These are phyloP conservation scores for Cyberlindnera petersonii DNA, from an alignment of 805 yeast genomes.

Conservation along the genomic window DNA sequence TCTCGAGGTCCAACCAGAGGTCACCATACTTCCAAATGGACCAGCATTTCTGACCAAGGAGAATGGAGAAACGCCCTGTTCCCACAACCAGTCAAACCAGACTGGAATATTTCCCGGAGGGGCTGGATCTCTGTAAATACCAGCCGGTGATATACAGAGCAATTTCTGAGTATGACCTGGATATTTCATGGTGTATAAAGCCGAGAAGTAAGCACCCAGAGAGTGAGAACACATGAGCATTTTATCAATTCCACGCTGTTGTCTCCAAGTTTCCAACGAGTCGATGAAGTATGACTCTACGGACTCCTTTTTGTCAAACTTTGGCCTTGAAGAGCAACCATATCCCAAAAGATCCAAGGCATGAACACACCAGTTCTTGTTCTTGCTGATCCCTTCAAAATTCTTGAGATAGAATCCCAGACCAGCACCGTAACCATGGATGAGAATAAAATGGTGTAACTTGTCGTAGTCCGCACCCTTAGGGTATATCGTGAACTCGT, in stretches of 20 bases:
- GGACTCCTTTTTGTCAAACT: conserved; percentile 38
- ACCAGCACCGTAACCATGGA: conserved; percentile 97
- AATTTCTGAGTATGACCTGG: conserved; percentile 63
- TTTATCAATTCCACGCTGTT: conserved; percentile 40
- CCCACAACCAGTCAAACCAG: conserved; percentile 85
- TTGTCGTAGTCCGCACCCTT: conserved; percentile 32
- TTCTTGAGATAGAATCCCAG: conserved; percentile 80
- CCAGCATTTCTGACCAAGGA: conserved; percentile 72
- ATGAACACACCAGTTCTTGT: conserved; percentile 64
- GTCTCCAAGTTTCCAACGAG: conserved; percentile 62
- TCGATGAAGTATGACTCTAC: conserved; percentile 42
- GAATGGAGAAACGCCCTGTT: conserved; percentile 82
- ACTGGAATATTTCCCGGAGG: conserved; percentile 51
- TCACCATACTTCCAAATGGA: conserved; percentile 77
- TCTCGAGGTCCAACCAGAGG: conserved; percentile 85
- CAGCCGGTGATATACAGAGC: conserved; percentile 88
- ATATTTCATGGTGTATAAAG: conserved; percentile 57
- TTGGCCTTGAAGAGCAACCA: conserved; percentile 83
- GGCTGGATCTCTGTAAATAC: conserved; percentile 51
- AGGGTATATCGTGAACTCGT: conserved; percentile 68
- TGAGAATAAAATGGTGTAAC: conserved; percentile 56
- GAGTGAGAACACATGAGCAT: conserved; percentile 79
- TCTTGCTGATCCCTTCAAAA: conserved; percentile 46
- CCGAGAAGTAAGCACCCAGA: conserved; percentile 83
- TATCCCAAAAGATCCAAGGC: conserved; percentile 87